phyloP scores from a whole-genome alignment of 768 basidiomycete genomes.

The Lentinula detonsa region DNA sequence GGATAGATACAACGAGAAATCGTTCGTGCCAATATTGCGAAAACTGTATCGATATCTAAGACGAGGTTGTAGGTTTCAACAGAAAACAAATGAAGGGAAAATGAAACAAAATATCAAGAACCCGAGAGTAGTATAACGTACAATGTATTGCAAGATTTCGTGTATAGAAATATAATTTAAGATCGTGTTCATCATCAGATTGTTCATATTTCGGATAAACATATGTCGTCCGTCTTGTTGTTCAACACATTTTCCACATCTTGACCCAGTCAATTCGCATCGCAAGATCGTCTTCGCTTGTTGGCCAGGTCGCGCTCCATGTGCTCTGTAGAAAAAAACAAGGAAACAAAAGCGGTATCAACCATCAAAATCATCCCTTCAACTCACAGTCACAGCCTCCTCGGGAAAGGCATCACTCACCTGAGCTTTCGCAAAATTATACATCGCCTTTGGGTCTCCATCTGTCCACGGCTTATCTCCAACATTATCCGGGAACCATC shows the following conservation, averaged over 20 bases:
- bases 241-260: constrained; percentile 40
- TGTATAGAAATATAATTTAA: too few species aligned
- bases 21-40: too few species aligned
- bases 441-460: constrained; percentile 53
- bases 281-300: constrained; percentile 47
- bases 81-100: too few species aligned
- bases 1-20: too few species aligned
- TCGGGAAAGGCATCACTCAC: constrained; percentile 3
- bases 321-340: constrained; percentile 26
- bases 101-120: too few species aligned
- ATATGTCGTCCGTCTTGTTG: not conserved
- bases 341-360: not conserved
- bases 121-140: too few species aligned
- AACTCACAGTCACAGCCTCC: not conserved
- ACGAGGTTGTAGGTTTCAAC: too few species aligned
- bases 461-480: constrained; percentile 79
- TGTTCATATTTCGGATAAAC: not conserved
- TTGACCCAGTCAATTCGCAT: constrained; percentile 58
- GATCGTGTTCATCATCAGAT: not conserved
- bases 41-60: too few species aligned
- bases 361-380: constrained; percentile 7
- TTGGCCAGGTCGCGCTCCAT: constrained; percentile 74
- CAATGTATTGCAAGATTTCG: too few species aligned
- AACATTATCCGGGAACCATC: constrained; percentile 82
- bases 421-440: constrained; percentile 57